Conservation (phyloP, 129 eudicot species). For the Flaveria robusta region DNA sequence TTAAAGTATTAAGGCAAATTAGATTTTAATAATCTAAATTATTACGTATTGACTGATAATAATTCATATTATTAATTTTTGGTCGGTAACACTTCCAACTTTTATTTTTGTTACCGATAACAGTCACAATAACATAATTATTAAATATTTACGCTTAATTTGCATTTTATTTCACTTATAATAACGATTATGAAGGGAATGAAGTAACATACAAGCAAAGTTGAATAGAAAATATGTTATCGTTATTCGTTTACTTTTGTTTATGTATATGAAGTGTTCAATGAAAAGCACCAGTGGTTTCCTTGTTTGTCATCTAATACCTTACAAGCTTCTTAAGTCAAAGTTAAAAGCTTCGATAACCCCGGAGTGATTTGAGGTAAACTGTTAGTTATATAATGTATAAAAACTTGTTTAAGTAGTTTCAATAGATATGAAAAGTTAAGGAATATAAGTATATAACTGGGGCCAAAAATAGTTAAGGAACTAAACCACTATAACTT, state of each 20-base stretch:
- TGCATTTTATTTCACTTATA: too few species aligned
- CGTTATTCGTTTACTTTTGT: constrained; percentile 1
- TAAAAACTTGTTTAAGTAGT: neutral
- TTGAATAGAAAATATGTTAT: too few species aligned
- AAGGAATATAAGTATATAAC: neutral
- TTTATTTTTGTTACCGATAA: too few species aligned
- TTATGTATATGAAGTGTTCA: neutral
- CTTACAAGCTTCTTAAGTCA: neutral
- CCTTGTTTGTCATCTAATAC: neutral
- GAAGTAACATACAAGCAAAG: too few species aligned
- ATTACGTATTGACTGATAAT: too few species aligned
- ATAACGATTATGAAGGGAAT: too few species aligned
- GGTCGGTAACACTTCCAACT: too few species aligned
- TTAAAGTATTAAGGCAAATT: too few species aligned
- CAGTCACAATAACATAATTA: too few species aligned
- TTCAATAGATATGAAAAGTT: neutral
- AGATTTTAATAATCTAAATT: too few species aligned
- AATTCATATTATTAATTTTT: too few species aligned
- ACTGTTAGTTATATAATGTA: neutral
- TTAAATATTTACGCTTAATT: too few species aligned
- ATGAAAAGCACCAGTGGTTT: neutral
- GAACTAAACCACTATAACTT: neutral
- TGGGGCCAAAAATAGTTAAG: neutral
- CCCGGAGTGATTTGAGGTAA: neutral
- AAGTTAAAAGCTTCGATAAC: neutral